Evolutionary conservation across 2,329 filamentous ascomycete species (phyloP), one percentile per base, ranked within the genome.

Genomic region (Lachnellula willkommii): DNA sequence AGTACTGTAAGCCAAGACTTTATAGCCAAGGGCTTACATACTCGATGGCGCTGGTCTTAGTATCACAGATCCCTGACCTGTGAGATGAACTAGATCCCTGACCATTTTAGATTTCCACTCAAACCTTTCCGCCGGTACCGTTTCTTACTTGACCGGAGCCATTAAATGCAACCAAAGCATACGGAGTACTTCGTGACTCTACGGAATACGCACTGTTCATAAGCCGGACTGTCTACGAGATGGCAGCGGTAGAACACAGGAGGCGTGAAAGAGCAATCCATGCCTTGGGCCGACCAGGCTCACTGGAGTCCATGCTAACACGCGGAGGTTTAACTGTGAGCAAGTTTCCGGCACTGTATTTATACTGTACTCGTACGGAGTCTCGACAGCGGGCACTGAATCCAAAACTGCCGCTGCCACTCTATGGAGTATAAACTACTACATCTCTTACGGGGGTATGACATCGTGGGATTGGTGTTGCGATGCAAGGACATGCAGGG

Each of bases 31-130:
- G 28, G 9, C 28, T 32, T 32, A 32, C 28, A 32, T 26, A 40
- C 40, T 52, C 50, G 50, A 52, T 52, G 26, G 39, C 39, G 50
- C 22, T 20, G n/a, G 20, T 11, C 28, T 9, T 32, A 32, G 28
- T 32, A 32, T 32, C 28, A 32, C 28, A 12, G 28, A 32, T 32
- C 24, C 35, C 48, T 50, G 36, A 20, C 3, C 48, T 8, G 3
- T 20, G 47, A 50, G 47, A 50, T 37, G 47, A 46, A 20, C 8
- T 26, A 46, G 43, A 46, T 46, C 43, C 43, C 11, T 37, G 32
- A 39, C n/a, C n/a, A 37, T 50, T n/a, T 14, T 36, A 50, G 48
- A 50, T 50, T 39, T 50, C 48, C 48, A 50, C 48, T 50, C 40
- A 45, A 37, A 47, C 43, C 51, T 32, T 45, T 35, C 46, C 15